A percentile compares a stretch with the other conserved stretches of the same genome.
Conservation (phyloP, 2,329 filamentous ascomycete genomes). For the Neocucurbitaria cava region DNA sequence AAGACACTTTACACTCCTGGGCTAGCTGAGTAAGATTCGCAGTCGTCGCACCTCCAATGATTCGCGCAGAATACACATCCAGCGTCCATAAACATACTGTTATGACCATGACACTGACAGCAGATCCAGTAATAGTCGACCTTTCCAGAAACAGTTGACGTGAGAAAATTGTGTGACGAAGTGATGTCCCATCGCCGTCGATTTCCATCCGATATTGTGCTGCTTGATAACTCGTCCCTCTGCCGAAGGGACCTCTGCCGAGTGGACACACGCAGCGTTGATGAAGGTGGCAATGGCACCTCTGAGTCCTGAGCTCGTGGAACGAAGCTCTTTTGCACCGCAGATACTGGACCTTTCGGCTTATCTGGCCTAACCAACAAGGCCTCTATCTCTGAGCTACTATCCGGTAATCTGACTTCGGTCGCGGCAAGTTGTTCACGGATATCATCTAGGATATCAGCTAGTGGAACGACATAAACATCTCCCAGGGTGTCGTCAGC, state of each 20-base stretch:
- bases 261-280: no score
- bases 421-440: neutral
- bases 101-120: neutral
- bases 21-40: no score
- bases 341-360: neutral
- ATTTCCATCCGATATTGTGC: no score
- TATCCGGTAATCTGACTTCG: constrained; percentile 1
- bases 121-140: neutral
- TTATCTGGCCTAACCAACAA: neutral
- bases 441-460: constrained; percentile 11
- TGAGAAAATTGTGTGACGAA: neutral
- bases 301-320: no score
- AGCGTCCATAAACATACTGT: neutral
- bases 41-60: neutral
- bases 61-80: neutral
- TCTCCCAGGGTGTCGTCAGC: constrained; percentile 12
- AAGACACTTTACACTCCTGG: no score
- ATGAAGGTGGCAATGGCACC: no score
- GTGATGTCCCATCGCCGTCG: no score
- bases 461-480: constrained; percentile 11
- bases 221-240: neutral
- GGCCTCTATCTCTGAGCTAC: neutral
- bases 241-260: neutral
- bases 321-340: no score
- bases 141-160: neutral